Evolutionary conservation across 176 grass and related monocot genomes (phyloP).

Genomic region (Oryza meridionalis): DNA sequence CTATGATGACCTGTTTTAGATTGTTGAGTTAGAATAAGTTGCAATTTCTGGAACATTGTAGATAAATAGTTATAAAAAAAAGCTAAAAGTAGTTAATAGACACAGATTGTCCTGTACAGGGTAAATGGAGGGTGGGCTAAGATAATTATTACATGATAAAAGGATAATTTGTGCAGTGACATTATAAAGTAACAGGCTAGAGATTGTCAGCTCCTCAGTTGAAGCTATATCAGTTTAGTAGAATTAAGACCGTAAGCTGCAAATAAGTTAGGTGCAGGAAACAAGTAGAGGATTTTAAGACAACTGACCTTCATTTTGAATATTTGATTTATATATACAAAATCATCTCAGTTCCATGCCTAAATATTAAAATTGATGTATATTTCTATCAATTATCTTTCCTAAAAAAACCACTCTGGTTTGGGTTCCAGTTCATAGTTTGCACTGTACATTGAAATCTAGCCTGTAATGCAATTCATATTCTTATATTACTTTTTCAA

Average conservation of each 20-base stretch:
- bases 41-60: slow-evolving; percentile 10
- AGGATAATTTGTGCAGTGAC: not conserved
- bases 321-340: not conserved
- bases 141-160: not conserved
- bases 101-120: not conserved
- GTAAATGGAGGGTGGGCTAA: not conserved
- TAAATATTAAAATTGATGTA: slow-evolving; percentile 4
- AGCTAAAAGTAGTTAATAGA: not conserved
- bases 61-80: slow-evolving; percentile 23
- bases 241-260: not conserved
- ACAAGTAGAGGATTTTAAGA: not conserved
- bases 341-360: not conserved
- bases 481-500: slow-evolving; percentile 3
- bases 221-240: slow-evolving; percentile 6
- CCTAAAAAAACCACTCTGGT: not conserved
- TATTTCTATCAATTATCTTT: not conserved
- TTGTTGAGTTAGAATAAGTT: not conserved
- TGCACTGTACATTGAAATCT: not conserved
- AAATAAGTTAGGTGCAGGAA: slow-evolving; percentile 10
- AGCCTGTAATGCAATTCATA: not conserved
- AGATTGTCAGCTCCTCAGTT: not conserved
- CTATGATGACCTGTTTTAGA: not conserved
- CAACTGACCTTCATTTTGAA: not conserved
- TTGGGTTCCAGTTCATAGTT: not conserved
- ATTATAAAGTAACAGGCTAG: not conserved